Base-by-base conservation (phyloP, 192 early-diverging fungal species). In the Geranomyces michiganensis region DNA sequence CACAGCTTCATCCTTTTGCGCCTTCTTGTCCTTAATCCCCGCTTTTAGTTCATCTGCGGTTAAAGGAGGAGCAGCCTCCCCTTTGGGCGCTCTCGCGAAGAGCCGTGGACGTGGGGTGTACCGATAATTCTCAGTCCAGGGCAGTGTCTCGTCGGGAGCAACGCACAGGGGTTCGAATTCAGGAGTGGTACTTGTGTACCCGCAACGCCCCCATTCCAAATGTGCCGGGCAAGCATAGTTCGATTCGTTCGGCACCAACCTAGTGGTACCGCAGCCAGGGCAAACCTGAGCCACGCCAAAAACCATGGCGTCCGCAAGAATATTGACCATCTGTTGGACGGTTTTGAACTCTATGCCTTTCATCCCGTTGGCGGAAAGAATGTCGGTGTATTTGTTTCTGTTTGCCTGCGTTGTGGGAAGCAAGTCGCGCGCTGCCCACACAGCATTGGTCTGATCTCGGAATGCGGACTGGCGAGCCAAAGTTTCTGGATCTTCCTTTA, bases 271-370 rank as follows among this genome's bases (percentile, higher is more conserved):
- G 62, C 70, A 72, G 22, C 51, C 70, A 32, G 61, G 59, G 51
- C 70, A 72, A 26, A 31, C 47, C 33, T 72, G 33, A 19, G 70
- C 33, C 0, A 62, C 61, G 22, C 70, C 70, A 72, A 72, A 72
- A 1, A 53, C 49, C 62, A 72, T 62, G 22, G 62, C 70, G 46
- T 72, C 70, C 0, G 62, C 62, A 14, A 72, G 21, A 3, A 64
- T 31, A 0, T 32, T 29, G 14, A 53, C 27, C 7, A 72, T 8
- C 24, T 65, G 44, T 21, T 19, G 41, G n/a, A 27, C 48, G 7
- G 21, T 64, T 21, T 15, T 19, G n/a, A 19, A 15, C 10, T 47
- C 31, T 8, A 21, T 9, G 4, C 65, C 62, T 13, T n/a, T 51
- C 14, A 64, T 53, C 13, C 47, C 62, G 56, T 72, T 72, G 14